Base-by-base conservation (phyloP, 2,329 filamentous ascomycete genomes). In the Pseudopyricularia javanii region DNA sequence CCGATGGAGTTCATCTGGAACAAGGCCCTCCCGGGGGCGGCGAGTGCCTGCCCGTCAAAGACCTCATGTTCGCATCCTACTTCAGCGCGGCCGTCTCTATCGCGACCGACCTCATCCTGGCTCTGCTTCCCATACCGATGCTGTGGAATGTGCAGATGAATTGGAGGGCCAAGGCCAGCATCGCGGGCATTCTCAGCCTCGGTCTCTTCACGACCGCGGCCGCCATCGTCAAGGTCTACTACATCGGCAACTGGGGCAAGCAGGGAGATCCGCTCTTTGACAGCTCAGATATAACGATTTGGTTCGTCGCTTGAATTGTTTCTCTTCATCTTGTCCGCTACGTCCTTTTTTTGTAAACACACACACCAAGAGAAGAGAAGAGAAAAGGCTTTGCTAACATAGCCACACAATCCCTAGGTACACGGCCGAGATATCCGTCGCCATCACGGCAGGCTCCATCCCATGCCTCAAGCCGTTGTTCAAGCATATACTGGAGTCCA, bases 131-230 rank as follows among this genome's bases (percentile, higher is more conserved):
- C 1, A 53, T 63, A 2, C 61, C 61, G 1, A 63, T 64, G 50
- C 53, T 64, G 1, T 64, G 62, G 62, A 60, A 58, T 0, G 59
- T 64, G 1, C 60, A 64, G 50, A 55, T 64, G 34, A 64, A 61
- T 54, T 57, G 57, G 53, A 60, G 54, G 37, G 59, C 60, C 51
- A 63, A 62, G 49, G 50, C 56, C 0, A 59, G 62, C 22, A 55
- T 64, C 2, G 56, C 59, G 1, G 58, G 33, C 3, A 59, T 64
- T 9, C 53, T 64, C 17, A 60, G 59, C 1, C 55, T 64, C 8
- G 62, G 62, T 28, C 28, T 63, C 37, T 64, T 64, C 8, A 59
- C 58, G 7, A 55, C 57, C 7, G 43, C 22, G 6, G 57, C 62
- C 2, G 62, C 58, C 35, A 60, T 63, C 15, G 54, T 63, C 49